Percentiles rank a stretch among this genome's conserved stretches.
These are phyloP conservation scores for Anacardium occidentale DNA, from an alignment of 345 rosid species.

Conservation along the genomic window DNA sequence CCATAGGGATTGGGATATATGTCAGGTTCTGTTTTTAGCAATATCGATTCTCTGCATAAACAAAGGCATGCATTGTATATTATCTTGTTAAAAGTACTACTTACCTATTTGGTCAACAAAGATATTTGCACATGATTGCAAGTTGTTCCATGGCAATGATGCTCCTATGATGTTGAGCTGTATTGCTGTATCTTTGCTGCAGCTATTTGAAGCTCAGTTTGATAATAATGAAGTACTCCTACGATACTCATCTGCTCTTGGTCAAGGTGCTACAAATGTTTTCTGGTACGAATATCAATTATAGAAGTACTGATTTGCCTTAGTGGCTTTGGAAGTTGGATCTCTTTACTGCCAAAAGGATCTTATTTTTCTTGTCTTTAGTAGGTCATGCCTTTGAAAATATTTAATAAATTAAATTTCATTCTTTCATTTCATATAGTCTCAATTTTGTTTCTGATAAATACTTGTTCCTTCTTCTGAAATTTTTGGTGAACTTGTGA, in stretches of 20 bases:
- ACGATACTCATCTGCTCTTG: conserved; percentile 96
- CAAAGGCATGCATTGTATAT: neutral
- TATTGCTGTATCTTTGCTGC: conserved; percentile 29
- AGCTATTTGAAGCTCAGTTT: conserved; percentile 85
- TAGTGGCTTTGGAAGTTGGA: conserved; percentile 2
- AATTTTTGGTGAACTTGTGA: too few relatives aligned
- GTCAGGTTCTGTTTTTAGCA: neutral
- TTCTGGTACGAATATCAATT: conserved; percentile 68
- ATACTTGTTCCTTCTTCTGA: too few relatives aligned
- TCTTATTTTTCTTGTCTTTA: neutral
- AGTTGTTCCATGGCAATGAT: neutral
- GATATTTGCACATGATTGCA: neutral
- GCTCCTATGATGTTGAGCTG: neutral
- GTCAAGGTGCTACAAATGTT: conserved; percentile 95
- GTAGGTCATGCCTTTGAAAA: neutral
- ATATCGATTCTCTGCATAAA: neutral
- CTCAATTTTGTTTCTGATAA: too few relatives aligned
- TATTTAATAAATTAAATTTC: neutral
- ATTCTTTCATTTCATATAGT: neutral
- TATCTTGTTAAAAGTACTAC: neutral
- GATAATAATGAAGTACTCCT: conserved; percentile 69
- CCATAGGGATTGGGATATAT: neutral
- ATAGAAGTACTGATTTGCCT: neutral
- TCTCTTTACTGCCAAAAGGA: neutral
- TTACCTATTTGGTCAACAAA: neutral